Base-by-base conservation (phyloP, 768 basidiomycete genomes). In the Trametes villosa region DNA sequence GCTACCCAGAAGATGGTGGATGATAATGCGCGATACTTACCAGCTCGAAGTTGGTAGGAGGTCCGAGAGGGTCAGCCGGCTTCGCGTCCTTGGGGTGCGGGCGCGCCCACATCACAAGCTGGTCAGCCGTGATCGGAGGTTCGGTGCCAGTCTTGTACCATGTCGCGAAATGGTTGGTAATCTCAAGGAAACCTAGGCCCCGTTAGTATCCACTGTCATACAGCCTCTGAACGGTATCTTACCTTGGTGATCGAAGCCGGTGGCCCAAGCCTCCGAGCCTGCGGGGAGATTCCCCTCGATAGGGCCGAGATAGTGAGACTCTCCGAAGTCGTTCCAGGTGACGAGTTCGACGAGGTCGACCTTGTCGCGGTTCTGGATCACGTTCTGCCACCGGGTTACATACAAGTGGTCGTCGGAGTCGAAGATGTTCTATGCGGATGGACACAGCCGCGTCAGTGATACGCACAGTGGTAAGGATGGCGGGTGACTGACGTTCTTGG, bases 281-380 rank as follows among this genome's bases (percentile, higher is more conserved):
- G 76, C 74, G 1, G 60, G 60, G 30, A 56, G 53, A 64, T 76
- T 72, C 17, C 70, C 76, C 51, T 76, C 83, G 45, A 83, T 76
- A 3, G 88, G 86, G 15, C 88, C 86, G 66, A 83, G 77, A 73
- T 92, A 90, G 66, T 86, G 82, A 1, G 87, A 87, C 75, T 90
- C 88, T 66, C 88, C 87, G 64, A 82, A 90, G 69, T 90, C 85
- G 72, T 91, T 91, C 87, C 87, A 91, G n/a, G 84, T 86, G 49
- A 86, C 78, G 63, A 88, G 76, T 68, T 89, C 82, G 22, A 80
- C 81, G 53, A 86, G 62, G 57, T 76, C 74, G 67, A 80, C 72
- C 49, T 70, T 63, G 65, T 79, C 71, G 20, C 86, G 78, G 72
- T 84, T 79, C 26, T 72, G 67, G 54, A 88, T 79, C 27, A 89